Percentiles rank a stretch among this genome's conserved stretches.
These are phyloP conservation scores for Backusella liffmaniae DNA, from an alignment of 192 early-diverging fungal genomes.

Conservation along the genomic window DNA sequence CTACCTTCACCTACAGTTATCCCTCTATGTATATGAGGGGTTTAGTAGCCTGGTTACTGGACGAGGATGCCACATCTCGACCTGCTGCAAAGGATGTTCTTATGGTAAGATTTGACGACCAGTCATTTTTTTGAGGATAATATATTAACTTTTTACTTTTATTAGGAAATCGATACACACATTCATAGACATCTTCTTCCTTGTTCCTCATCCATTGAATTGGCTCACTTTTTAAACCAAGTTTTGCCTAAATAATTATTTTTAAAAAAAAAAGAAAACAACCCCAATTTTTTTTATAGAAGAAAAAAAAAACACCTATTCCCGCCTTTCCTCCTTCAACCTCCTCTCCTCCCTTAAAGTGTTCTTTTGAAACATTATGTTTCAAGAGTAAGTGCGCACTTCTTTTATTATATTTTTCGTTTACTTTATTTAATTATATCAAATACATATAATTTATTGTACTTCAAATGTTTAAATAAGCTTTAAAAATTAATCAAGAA, in stretches of 20 bases:
- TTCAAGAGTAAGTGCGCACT: background rate
- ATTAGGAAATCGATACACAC: constrained; percentile 35
- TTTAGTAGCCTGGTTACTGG: constrained; percentile 40
- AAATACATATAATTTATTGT: constrained; percentile 12
- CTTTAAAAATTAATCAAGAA: background rate
- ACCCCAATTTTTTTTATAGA: background rate
- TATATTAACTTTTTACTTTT: background rate
- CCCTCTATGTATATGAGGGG: constrained; percentile 45
- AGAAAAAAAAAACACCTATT: constrained; percentile 7
- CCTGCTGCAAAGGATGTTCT: constrained; percentile 38
- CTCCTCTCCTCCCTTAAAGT: background rate
- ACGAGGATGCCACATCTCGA: constrained; percentile 30
- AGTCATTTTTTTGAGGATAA: background rate
- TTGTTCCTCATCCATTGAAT: constrained; percentile 23
- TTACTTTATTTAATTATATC: constrained; percentile 9
- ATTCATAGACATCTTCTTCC: constrained; percentile 24
- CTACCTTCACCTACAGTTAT: constrained; percentile 40
- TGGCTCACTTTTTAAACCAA: constrained; percentile 31
- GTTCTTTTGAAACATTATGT: background rate
- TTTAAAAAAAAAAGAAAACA: background rate
- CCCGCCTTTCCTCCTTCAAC: background rate
- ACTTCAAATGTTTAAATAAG: constrained; percentile 9
- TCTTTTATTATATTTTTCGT: background rate
- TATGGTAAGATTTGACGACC: constrained; percentile 7
- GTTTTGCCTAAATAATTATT: constrained; percentile 17